phyloP scores from a whole-genome alignment of 23 red algal species.

The Gracilaria gracilis region DNA sequence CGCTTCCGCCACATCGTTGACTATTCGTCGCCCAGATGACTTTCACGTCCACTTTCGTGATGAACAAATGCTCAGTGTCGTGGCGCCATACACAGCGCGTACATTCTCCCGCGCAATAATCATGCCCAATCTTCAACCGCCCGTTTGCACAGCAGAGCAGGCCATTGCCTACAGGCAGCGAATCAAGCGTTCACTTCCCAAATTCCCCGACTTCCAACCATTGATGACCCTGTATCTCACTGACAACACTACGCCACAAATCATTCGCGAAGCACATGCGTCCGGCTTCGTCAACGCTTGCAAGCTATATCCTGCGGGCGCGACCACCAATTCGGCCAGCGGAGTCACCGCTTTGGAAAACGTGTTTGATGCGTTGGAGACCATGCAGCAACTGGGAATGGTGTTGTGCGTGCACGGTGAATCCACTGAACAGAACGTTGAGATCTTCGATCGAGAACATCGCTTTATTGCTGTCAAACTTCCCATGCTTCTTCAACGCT shows the following conservation, averaged over 20 bases:
- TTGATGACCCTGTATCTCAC: slow-evolving; percentile 96
- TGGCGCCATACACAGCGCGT: slow-evolving; percentile 71
- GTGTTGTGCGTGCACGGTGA: slow-evolving; percentile 98
- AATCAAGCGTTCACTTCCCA: slow-evolving; percentile 66
- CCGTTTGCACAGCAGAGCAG: slow-evolving; percentile 71
- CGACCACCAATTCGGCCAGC: slow-evolving; percentile 88
- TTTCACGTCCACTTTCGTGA: slow-evolving; percentile 95
- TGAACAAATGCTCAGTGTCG: slow-evolving; percentile 72
- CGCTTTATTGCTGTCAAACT: slow-evolving; percentile 69
- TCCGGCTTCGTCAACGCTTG: slow-evolving; percentile 82
- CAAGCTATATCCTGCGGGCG: slow-evolving; percentile 97
- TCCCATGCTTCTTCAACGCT: slow-evolving; percentile 54
- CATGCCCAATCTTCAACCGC: slow-evolving; percentile 95
- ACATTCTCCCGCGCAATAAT: slow-evolving; percentile 81
- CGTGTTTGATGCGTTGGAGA: slow-evolving; percentile 53
- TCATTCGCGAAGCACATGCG: slow-evolving; percentile 66
- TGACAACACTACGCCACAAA: slow-evolving; percentile 74
- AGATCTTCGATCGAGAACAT: slow-evolving; percentile 92
- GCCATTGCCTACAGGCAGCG: slow-evolving; percentile 77
- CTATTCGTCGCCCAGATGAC: slow-evolving; percentile 87
- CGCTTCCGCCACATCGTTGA: slow-evolving; percentile 13
- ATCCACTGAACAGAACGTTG: slow-evolving; percentile 62
- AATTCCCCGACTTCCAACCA: slow-evolving; percentile 45
- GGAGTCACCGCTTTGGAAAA: slow-evolving; percentile 85
- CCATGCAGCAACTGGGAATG: slow-evolving; percentile 83